Percentiles rank a stretch among this genome's conserved stretches.
These are phyloP conservation scores for Saccharomyces eubayanus DNA, from an alignment of 805 yeast species.

Conservation along the genomic window DNA sequence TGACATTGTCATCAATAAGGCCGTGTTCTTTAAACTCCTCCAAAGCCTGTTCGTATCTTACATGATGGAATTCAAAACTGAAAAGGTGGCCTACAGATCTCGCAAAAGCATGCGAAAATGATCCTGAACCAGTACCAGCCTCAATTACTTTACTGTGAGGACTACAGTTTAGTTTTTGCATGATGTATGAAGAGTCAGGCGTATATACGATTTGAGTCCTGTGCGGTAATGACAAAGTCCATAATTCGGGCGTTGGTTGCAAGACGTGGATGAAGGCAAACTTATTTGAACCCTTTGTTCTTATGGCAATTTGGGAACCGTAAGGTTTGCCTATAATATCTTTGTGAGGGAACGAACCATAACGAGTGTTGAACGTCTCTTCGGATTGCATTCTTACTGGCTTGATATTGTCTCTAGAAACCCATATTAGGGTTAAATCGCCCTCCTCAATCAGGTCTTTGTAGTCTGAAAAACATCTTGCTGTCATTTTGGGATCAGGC, in stretches of 20 bases:
- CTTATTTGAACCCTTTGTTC: conserved; percentile 45
- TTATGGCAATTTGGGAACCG: conserved; percentile 75
- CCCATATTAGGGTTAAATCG: conserved; percentile 79
- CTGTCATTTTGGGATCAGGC: conserved; percentile 14
- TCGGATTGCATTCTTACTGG: conserved; percentile 58
- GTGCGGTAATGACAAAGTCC: conserved; percentile 95
- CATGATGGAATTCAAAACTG: conserved; percentile 87
- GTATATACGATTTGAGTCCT: conserved; percentile 96
- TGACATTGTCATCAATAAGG: conserved; percentile 42
- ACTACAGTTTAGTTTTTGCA: conserved; percentile 67
- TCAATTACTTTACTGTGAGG: conserved; percentile 79
- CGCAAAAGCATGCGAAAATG: conserved; percentile 87
- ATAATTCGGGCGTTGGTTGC: conserved; percentile 89
- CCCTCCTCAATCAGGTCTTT: conserved; percentile 72
- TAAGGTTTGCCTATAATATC: conserved; percentile 71
- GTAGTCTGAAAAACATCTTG: conserved; percentile 40
- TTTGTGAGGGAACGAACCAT: conserved; percentile 81
- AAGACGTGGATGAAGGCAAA: conserved; percentile 79
- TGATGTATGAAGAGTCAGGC: conserved; percentile 86
- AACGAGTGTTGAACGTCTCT: conserved; percentile 68
- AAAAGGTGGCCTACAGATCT: conserved; percentile 73
- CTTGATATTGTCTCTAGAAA: conserved; percentile 70
- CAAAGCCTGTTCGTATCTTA: conserved; percentile 70
- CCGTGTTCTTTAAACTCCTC: conserved; percentile 71
- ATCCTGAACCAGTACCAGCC: conserved; percentile 97